phyloP scores from a whole-genome alignment of 176 grass and related monocot genomes.

The Cocos nucifera region DNA sequence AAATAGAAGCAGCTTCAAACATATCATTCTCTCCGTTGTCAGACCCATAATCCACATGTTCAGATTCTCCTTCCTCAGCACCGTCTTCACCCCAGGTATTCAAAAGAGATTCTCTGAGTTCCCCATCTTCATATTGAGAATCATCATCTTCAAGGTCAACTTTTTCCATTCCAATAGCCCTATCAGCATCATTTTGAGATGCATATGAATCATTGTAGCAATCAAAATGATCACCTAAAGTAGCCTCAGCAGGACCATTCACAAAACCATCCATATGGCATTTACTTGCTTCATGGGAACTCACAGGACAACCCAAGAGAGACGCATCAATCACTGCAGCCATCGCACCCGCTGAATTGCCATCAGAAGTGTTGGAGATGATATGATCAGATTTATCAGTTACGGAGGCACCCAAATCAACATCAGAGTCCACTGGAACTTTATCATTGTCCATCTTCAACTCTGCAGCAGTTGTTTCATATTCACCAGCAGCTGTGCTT shows the following conservation, averaged over 20 bases:
- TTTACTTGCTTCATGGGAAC: slow-evolving; percentile 22
- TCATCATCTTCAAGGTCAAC: slow-evolving; percentile 64
- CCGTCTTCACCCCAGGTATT: slow-evolving; percentile 44
- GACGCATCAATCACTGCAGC: background rate
- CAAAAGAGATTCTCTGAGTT: slow-evolving; percentile 62
- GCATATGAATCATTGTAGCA: slow-evolving; percentile 24
- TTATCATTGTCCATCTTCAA: slow-evolving; percentile 1
- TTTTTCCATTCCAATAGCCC: slow-evolving; percentile 22
- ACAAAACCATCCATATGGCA: slow-evolving; percentile 18
- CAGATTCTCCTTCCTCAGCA: slow-evolving; percentile 37
- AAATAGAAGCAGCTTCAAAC: slow-evolving; percentile 15
- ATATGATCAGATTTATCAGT: too few species aligned
- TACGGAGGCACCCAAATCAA: background rate
- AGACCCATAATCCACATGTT: slow-evolving; percentile 27
- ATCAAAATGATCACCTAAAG: slow-evolving; percentile 7
- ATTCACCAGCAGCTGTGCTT: background rate
- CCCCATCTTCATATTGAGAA: slow-evolving; percentile 96
- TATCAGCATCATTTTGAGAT: slow-evolving; percentile 25
- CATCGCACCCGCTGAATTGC: too few species aligned
- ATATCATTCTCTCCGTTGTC: slow-evolving; percentile 30
- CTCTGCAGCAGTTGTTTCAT: background rate
- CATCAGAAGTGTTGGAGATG: too few species aligned
- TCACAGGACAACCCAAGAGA: background rate
- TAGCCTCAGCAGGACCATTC: slow-evolving; percentile 22
- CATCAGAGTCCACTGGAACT: background rate